phyloP scores from a whole-genome alignment of 2,329 filamentous ascomycete genomes.

The Colletotrichum echinochloae region DNA sequence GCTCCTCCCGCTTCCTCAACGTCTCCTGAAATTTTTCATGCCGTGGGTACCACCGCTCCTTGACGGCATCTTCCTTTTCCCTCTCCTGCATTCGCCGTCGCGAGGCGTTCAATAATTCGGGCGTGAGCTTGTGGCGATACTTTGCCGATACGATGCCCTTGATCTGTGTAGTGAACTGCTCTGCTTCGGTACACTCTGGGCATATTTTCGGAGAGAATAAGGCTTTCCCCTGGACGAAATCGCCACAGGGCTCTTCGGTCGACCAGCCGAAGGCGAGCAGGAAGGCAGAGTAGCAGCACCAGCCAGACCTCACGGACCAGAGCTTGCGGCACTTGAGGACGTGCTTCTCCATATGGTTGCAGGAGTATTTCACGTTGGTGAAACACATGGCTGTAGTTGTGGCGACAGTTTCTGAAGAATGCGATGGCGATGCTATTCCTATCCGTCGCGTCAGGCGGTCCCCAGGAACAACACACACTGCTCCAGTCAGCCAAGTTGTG shows the following conservation, averaged over 20 bases:
- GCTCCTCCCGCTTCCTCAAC: conserved; percentile 7
- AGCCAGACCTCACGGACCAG: conserved; percentile 14
- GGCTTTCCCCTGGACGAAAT: conserved; percentile 2
- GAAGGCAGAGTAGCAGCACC: conserved; percentile 25
- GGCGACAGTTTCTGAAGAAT: not conserved
- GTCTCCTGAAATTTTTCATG: not conserved
- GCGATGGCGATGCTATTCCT: not conserved
- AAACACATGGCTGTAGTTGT: conserved; percentile 33
- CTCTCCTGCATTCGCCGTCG: conserved; percentile 16
- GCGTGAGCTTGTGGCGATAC: conserved; percentile 13
- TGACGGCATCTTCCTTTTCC: conserved; percentile 1
- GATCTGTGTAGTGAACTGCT: conserved; percentile 12
- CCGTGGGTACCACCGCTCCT: conserved; percentile 3
- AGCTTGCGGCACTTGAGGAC: conserved; percentile 25
- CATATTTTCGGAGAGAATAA: not conserved
- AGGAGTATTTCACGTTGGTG: conserved; percentile 19
- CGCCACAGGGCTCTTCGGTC: conserved; percentile 19
- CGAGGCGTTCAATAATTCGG: conserved; percentile 7
- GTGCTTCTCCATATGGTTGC: conserved; percentile 21
- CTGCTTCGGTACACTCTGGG: conserved; percentile 23
- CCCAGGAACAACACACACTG: not conserved
- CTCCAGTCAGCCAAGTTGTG: not conserved
- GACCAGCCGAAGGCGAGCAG: conserved; percentile 31
- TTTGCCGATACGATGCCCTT: conserved; percentile 20
- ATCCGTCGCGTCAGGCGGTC: not conserved